Evolutionary conservation across 768 basidiomycete genomes (phyloP).

Genomic region (Suillus luteus): DNA sequence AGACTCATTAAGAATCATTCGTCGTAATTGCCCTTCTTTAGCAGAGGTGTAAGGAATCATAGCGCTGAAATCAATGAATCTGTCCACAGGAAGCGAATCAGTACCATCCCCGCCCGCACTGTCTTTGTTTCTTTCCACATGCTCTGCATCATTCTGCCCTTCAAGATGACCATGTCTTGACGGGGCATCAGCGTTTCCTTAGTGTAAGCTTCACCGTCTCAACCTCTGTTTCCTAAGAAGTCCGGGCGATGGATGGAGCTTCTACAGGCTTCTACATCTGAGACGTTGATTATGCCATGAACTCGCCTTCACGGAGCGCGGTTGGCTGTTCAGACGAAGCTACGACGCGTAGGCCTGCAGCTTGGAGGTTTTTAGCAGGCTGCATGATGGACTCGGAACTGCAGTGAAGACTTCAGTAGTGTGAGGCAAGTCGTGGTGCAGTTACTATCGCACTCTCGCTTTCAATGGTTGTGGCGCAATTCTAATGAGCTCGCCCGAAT

Average conservation of each 20-base stretch:
- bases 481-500: not conserved
- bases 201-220: conserved; percentile 26
- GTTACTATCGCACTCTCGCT: not conserved
- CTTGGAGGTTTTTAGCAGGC: conserved; percentile 43
- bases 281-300: too few relatives aligned
- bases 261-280: conserved; percentile 12
- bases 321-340: conserved; percentile 43
- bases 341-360: conserved; percentile 48
- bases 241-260: conserved; percentile 30
- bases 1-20: not conserved
- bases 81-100: not conserved
- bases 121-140: too few relatives aligned
- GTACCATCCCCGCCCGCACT: not conserved
- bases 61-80: not conserved
- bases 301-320: conserved; percentile 16
- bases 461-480: not conserved
- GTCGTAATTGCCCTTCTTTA: not conserved
- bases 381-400: conserved; percentile 80
- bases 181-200: conserved; percentile 22
- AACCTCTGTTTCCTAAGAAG: conserved; percentile 15
- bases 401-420: conserved; percentile 12
- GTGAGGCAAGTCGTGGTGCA: not conserved
- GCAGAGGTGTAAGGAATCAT: not conserved
- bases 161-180: conserved; percentile 1
- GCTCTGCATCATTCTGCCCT: conserved; percentile 11